Base-by-base conservation (phyloP, 768 basidiomycete genomes). In the Suillus fuscotomentosus region DNA sequence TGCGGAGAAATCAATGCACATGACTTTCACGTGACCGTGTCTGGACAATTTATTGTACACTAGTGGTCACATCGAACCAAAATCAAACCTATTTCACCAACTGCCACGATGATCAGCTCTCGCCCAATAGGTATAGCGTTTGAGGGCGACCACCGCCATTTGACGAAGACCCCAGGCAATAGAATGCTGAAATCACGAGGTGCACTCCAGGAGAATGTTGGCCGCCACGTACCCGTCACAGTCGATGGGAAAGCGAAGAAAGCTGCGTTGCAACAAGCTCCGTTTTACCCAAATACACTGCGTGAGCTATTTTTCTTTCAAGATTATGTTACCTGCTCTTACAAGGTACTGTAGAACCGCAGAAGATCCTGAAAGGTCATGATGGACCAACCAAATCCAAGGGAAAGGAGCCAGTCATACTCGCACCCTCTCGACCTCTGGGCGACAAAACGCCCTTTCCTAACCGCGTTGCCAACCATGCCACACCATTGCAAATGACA, bases 371-470 rank as follows among this genome's bases (percentile, higher is more conserved):
- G 8, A 57, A 57, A 14, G 38, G 39, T 57, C 22, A 57, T 6
- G 55, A 24, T 57, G 55, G 22, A 39, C 15, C 55, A 39, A 57
- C 22, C 9, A 57, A 57, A 57, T 76, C 65, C 8, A 76, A 72
- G 60, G 41, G 42, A 15, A 71, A 65, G 63, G 71, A 68, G 47
- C 68, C 75, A 20, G 31, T 54, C 27, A 20, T 54, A 3, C 65
- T 68, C 22, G 66, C 70, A 17, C 22, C 56, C 62, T 41, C 69
- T 74, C 83, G 86, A 14, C 88, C 89, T 2, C 79, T 93, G 9
- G 81, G 81, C 31, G 91, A 93, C 77, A 92, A 90, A 75, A 93
- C 91, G 1, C 91, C 91, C 2, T 88, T 88, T 68, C 85, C 86
- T 3, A 92, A 92, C 71, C 87, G 89, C 43, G 76, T 76, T 39